These are phyloP conservation scores for Dacryopinax primogenitus DNA, from an alignment of 768 basidiomycete species.

Conservation along the genomic window DNA sequence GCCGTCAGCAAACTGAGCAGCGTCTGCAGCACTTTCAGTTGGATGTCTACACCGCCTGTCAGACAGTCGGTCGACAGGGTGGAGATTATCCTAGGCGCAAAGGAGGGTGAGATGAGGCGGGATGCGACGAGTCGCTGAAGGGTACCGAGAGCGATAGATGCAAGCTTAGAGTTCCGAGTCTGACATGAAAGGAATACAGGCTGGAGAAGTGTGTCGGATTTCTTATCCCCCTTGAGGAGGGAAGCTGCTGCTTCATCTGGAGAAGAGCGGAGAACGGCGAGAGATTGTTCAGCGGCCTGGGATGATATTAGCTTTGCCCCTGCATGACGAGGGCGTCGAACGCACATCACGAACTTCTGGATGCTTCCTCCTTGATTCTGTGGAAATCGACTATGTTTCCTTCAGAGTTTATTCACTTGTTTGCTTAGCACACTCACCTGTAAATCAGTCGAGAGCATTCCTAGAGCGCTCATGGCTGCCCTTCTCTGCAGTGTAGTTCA, in stretches of 20 bases:
- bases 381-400: slow-evolving; percentile 56
- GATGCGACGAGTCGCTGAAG: slow-evolving; percentile 81
- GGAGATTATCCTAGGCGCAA: slow-evolving; percentile 63
- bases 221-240: slow-evolving; percentile 53
- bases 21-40: slow-evolving; percentile 84
- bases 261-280: slow-evolving; percentile 65
- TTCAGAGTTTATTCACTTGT: neutral
- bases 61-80: slow-evolving; percentile 72
- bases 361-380: slow-evolving; percentile 77
- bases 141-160: slow-evolving; percentile 81
- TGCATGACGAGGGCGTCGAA: slow-evolving; percentile 13
- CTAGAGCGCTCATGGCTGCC: slow-evolving; percentile 22
- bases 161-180: slow-evolving; percentile 86
- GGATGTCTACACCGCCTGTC: slow-evolving; percentile 92
- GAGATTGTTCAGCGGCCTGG: slow-evolving; percentile 76
- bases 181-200: slow-evolving; percentile 91
- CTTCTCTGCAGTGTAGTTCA: slow-evolving; percentile 6
- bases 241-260: slow-evolving; percentile 64
- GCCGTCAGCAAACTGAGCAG: slow-evolving; percentile 83
- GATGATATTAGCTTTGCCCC: slow-evolving; percentile 9
- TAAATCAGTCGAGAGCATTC: slow-evolving; percentile 42
- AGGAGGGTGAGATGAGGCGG: slow-evolving; percentile 68
- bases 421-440: slow-evolving; percentile 34
- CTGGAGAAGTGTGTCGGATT: slow-evolving; percentile 65
- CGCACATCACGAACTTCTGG: slow-evolving; percentile 86